Conservation (phyloP, 2,329 filamentous ascomycete genomes). For the Cladobotryum protrusum region DNA sequence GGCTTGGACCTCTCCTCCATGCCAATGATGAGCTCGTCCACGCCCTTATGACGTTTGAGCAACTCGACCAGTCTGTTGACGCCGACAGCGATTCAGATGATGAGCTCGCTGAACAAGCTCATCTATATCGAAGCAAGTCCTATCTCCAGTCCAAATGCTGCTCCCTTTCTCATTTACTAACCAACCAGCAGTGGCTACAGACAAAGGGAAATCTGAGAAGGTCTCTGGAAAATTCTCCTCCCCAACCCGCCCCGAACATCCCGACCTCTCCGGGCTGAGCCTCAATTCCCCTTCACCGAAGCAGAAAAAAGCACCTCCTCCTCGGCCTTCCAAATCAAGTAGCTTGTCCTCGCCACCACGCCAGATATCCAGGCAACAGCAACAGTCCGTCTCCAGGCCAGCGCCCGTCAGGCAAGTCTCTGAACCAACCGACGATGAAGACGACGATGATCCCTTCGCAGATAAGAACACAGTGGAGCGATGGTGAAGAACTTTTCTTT, state of each 20-base stretch:
- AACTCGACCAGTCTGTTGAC: constrained; percentile 81
- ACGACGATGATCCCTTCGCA: constrained; percentile 82
- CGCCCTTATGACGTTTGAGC: constrained; percentile 89
- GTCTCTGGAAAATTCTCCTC: constrained; percentile 33
- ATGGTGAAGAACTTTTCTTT: neutral
- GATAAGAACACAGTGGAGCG: constrained; percentile 66
- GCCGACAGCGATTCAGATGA: constrained; percentile 67
- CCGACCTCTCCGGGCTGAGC: constrained; percentile 41
- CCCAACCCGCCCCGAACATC: constrained; percentile 32
- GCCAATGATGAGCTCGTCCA: constrained; percentile 95
- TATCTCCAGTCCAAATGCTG: constrained; percentile 9
- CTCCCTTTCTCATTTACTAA: constrained; percentile 5
- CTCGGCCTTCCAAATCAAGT: constrained; percentile 40
- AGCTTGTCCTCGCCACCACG: constrained; percentile 27
- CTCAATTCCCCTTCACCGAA: constrained; percentile 34
- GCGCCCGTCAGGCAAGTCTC: constrained; percentile 21
- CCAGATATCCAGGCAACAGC: constrained; percentile 12
- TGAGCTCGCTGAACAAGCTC: constrained; percentile 60
- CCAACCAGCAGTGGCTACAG: constrained; percentile 40
- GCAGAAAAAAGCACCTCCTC: constrained; percentile 36
- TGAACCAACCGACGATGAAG: constrained; percentile 44
- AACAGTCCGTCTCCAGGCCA: constrained; percentile 15
- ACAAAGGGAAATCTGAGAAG: constrained; percentile 44
- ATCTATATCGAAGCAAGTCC: constrained; percentile 53
- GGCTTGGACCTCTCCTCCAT: constrained; percentile 82